Percentiles rank a stretch among this genome's conserved stretches.
Evolutionary conservation across 768 basidiomycete species (phyloP).

Genomic region (Psilocybe azurescens): DNA sequence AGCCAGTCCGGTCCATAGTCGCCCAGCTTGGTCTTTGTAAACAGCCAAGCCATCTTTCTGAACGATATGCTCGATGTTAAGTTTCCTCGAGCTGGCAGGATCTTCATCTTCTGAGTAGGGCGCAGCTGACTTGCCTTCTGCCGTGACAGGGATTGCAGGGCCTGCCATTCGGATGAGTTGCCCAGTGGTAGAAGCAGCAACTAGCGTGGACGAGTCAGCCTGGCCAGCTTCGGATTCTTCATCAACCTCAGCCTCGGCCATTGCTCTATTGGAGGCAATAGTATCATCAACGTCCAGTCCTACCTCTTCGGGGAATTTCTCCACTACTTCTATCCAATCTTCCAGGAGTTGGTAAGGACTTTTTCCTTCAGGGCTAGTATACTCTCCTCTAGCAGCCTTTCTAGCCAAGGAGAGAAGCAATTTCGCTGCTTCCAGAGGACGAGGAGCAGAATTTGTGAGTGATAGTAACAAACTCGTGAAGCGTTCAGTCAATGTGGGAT

Average conservation of each 20-base stretch:
- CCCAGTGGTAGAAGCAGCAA: conserved; percentile 56
- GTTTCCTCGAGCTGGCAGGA: conserved; percentile 64
- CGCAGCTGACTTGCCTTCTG: conserved; percentile 53
- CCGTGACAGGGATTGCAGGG: conserved; percentile 56
- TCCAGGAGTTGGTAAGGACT: conserved; percentile 93
- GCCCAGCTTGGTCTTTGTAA: conserved; percentile 97
- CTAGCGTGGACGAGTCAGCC: conserved; percentile 27
- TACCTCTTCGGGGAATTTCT: conserved; percentile 90
- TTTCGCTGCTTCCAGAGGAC: conserved; percentile 94
- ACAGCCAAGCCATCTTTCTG: conserved; percentile 83
- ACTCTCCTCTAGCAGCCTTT: conserved; percentile 82
- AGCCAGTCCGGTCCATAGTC: conserved; percentile 94
- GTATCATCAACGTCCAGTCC: conserved; percentile 87
- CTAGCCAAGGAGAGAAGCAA: conserved; percentile 83
- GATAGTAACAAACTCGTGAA: conserved; percentile 75
- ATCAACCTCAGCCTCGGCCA: conserved; percentile 50
- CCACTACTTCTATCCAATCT: conserved; percentile 92
- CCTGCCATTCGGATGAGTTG: conserved; percentile 76
- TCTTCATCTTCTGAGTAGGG: conserved; percentile 87
- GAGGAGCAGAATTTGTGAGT: conserved; percentile 57
- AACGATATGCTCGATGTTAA: conserved; percentile 89
- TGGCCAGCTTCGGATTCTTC: conserved; percentile 45
- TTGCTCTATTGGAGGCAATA: conserved; percentile 54
- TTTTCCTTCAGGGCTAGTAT: conserved; percentile 89
- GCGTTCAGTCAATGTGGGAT: conserved; percentile 81